Conservation (phyloP, 768 basidiomycete genomes). For the Suillus cothurnatus region DNA sequence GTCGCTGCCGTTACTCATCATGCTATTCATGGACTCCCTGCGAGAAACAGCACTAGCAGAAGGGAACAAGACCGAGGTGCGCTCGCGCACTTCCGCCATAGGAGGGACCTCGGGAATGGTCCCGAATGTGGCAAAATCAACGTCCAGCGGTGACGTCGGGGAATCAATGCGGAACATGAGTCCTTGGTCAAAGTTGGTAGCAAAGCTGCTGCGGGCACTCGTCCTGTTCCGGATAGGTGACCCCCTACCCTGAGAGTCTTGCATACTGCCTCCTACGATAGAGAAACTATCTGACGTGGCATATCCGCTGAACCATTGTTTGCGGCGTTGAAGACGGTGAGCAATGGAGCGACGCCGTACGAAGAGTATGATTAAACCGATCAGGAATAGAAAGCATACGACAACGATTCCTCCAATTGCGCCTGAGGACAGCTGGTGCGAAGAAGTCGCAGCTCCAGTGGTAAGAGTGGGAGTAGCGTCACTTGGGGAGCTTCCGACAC, state of each 20-base stretch:
- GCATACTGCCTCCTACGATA: constrained; percentile 16
- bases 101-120: constrained; percentile 47
- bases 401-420: constrained; percentile 50
- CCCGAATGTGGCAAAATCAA: constrained; percentile 10
- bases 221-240: constrained; percentile 24
- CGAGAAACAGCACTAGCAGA: constrained; percentile 29
- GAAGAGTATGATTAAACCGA: constrained; percentile 42
- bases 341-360: constrained; percentile 48
- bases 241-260: constrained; percentile 15
- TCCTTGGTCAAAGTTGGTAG: constrained; percentile 57
- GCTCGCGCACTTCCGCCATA: constrained; percentile 55
- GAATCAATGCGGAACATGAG: constrained; percentile 26
- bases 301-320: constrained; percentile 40
- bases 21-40: constrained; percentile 43
- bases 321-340: constrained; percentile 44
- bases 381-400: constrained; percentile 30
- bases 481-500: constrained; percentile 15
- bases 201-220: constrained; percentile 62
- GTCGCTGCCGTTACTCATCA: constrained; percentile 39
- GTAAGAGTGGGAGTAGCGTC: constrained; percentile 18
- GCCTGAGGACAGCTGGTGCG: constrained; percentile 41
- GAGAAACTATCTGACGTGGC: constrained; percentile 5
- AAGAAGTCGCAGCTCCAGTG: constrained; percentile 12
- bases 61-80: constrained; percentile 24
- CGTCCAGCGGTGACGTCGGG: constrained; percentile 18